Base-by-base conservation (phyloP, 176 grass and related monocot genomes). In the Olyra latifolia region DNA sequence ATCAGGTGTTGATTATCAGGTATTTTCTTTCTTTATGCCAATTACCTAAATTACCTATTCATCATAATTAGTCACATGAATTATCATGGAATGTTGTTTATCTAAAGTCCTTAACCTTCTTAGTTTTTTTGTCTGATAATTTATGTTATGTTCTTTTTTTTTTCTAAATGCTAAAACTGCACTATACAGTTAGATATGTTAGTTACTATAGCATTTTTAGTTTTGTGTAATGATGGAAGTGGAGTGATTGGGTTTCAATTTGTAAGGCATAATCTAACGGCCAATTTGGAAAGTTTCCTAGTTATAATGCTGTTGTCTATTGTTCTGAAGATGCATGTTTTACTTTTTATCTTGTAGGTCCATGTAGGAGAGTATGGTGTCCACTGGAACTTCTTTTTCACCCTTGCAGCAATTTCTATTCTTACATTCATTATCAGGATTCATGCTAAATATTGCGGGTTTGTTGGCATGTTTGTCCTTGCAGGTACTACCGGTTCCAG, bases 301-400 rank as follows among this genome's bases (percentile, higher is more conserved):
- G 32, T 86, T 87, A 47, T 12, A 58, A 32, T 78, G 41, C 29
- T 82, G 41, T 79, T 50, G 65, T 65, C 73, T 85, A 29, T 79
- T 50, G 65, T 65, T 66, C 29, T 83, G 58, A 90, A 79, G 29
- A 70, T 73, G 38, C 40, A 53, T 63, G 14, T 59, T 79, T 27
- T 29, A 11, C 74, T 71, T 88, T 23, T 53, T 77, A 79, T 80
- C 17, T 72, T 89, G 45, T 84, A 98, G 95, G 88, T 95, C 59
- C 95, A 98, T 95, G 86, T 87, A 66, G 95, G 92, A 70, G 95
- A 98, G 85, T 98, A 98, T 59, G 95, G 95, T 53, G 95, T 95
- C 62, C 95, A 98, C 30, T 98, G 90, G 95, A 98, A 98, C 79
- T 98, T 98, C 78, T 98, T 98, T 98, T 98, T 98, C 79, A 98